A percentile compares a stretch with the other conserved stretches of the same genome.
Conservation (phyloP, 1,139 yeast genomes). For the Hansenula anomala region DNA sequence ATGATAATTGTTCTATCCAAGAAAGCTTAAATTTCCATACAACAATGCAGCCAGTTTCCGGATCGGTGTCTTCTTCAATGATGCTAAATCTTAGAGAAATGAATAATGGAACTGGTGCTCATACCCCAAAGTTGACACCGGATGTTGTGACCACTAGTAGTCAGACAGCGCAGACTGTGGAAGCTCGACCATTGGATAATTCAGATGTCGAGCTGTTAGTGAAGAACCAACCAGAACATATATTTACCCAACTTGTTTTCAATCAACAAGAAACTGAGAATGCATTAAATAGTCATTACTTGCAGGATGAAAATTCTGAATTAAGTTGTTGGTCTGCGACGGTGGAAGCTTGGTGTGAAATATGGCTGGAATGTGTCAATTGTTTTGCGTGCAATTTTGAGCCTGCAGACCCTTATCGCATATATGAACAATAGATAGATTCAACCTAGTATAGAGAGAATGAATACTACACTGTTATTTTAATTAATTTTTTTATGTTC, state of each 20-base stretch:
- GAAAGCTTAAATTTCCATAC: conserved; percentile 6
- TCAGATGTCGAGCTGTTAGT: neutral
- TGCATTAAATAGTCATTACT: too few species aligned
- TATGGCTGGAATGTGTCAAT: conserved; percentile 9
- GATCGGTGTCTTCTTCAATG: conserved; percentile 10
- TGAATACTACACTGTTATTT: too few species aligned
- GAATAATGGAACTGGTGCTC: neutral
- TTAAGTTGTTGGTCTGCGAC: conserved; percentile 8
- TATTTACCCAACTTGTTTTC: neutral
- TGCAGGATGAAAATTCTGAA: neutral
- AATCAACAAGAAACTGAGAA: too few species aligned
- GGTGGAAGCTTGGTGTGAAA: conserved; percentile 1
- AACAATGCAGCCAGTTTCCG: conserved; percentile 1
- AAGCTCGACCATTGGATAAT: neutral
- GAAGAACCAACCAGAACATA: neutral
- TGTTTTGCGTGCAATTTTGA: conserved; percentile 4
- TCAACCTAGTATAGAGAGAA: too few species aligned
- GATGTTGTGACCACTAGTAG: too few species aligned
- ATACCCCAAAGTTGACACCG: neutral
- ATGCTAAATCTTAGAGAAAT: neutral
- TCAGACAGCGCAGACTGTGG: neutral
- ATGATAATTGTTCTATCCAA: conserved; percentile 6
- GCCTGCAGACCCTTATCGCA: neutral
- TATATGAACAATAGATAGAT: too few species aligned
- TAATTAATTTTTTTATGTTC: neutral